Base-by-base conservation (phyloP, 257 asterid genomes). In the Marsdenia floribunda region DNA sequence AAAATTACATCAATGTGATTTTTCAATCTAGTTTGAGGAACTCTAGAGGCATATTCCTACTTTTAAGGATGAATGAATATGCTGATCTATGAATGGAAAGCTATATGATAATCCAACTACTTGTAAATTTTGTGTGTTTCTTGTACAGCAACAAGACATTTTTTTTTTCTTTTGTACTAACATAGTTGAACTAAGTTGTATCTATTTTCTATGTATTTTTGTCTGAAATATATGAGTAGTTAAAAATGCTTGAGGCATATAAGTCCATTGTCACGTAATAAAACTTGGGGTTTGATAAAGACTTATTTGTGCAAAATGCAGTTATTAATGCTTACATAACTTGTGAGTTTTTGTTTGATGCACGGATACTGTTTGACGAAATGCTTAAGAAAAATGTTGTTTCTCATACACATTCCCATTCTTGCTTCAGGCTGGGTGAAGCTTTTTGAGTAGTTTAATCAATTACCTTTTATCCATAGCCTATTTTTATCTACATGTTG, bases 401-500 rank as follows among this genome's bases (percentile, higher is more conserved):
- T 29, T 74, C 90, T 0, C 82, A n/a, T n/a, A n/a, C n/a, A n/a
- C n/a, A n/a, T n/a, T n/a, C n/a, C n/a, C n/a, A n/a, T n/a, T n/a
- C n/a, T n/a, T n/a, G n/a, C n/a, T n/a, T n/a, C n/a, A n/a, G n/a
- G n/a, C n/a, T n/a, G n/a, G n/a, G n/a, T n/a, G n/a, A n/a, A n/a
- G n/a, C n/a, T n/a, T n/a, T n/a, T n/a, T n/a, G n/a, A n/a, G n/a
- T n/a, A n/a, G n/a, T n/a, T n/a, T n/a, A n/a, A n/a, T n/a, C n/a
- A n/a, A n/a, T n/a, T n/a, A n/a, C n/a, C n/a, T n/a, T n/a, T n/a
- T n/a, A n/a, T n/a, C n/a, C n/a, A n/a, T n/a, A n/a, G n/a, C n/a
- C n/a, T n/a, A n/a, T n/a, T n/a, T n/a, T n/a, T n/a, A n/a, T n/a
- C 90, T 93, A 81, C 93, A 91, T 3, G 94, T 86, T 38, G 92